Evolutionary conservation across 805 yeast genomes (phyloP).

Genomic region (Candida fluviatilis): DNA sequence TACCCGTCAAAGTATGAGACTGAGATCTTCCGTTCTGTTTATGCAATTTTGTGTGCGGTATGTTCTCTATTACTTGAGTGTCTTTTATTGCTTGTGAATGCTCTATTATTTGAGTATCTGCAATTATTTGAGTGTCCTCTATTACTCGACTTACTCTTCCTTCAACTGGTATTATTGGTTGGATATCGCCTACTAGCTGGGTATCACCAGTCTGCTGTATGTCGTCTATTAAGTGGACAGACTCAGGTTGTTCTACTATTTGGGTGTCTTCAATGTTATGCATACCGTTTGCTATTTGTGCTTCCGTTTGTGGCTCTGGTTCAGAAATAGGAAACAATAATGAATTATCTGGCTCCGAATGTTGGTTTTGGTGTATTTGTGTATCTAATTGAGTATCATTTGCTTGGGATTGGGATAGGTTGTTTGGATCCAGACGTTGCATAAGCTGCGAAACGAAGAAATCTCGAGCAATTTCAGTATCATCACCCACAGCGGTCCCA

Average conservation of each 20-base stretch:
- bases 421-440: too few relatives aligned
- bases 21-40: too few relatives aligned
- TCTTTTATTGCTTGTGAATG: background rate
- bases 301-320: too few relatives aligned
- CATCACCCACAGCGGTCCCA: too few relatives aligned
- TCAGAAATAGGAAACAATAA: too few relatives aligned
- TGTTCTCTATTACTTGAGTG: slow-evolving; percentile 6
- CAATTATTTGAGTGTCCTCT: slow-evolving; percentile 11
- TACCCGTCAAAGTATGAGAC: too few relatives aligned
- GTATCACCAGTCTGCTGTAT: background rate
- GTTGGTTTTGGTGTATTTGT: background rate
- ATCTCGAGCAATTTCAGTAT: background rate
- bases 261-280: slow-evolving; percentile 5
- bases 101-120: slow-evolving; percentile 7
- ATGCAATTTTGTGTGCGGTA: slow-evolving; percentile 2
- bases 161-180: background rate
- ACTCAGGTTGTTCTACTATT: background rate
- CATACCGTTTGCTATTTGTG: too few relatives aligned
- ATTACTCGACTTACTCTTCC: background rate
- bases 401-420: background rate
- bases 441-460: too few relatives aligned
- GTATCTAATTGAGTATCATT: background rate
- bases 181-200: background rate
- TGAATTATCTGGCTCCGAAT: background rate
- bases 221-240: too few relatives aligned